These are phyloP conservation scores for Petunia axillaris DNA, from an alignment of 257 asterid genomes.

Conservation along the genomic window DNA sequence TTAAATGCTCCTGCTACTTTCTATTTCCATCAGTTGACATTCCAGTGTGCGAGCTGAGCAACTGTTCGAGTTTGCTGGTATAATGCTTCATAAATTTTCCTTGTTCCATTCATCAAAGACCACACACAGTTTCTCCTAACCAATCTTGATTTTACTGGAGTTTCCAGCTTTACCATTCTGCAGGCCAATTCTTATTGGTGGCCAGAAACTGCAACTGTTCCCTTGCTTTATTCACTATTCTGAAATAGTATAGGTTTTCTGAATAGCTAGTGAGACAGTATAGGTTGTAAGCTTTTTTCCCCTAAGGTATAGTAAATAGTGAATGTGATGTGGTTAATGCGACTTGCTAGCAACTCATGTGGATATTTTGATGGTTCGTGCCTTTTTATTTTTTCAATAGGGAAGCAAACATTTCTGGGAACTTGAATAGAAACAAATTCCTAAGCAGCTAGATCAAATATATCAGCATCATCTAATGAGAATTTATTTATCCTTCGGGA, in stretches of 20 bases:
- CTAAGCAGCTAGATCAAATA: not conserved
- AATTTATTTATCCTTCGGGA: not conserved
- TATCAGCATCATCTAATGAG: not conserved
- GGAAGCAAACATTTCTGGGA: not conserved
- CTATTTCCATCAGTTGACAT: not conserved
- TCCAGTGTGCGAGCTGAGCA: not conserved
- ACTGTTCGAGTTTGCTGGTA: not conserved
- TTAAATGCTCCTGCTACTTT: not conserved
- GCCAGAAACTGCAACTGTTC: too few species aligned
- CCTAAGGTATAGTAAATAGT: not conserved
- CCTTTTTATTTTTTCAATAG: not conserved
- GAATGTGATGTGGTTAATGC: not conserved
- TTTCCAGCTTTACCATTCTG: too few species aligned
- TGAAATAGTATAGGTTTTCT: not conserved
- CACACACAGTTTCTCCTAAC: too few species aligned
- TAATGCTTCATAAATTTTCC: too few species aligned
- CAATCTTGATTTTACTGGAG: too few species aligned
- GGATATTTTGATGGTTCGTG: not conserved
- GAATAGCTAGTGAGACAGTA: not conserved
- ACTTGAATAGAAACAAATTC: conserved; percentile 2
- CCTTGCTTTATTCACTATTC: too few species aligned
- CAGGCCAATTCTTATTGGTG: too few species aligned
- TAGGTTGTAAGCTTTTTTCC: not conserved
- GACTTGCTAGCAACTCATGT: not conserved
- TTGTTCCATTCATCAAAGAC: too few species aligned